Evolutionary conservation across 78 protist genomes (phyloP), one percentile per base, ranked within the genome.

Genomic region (Ministeria vibrans): DNA sequence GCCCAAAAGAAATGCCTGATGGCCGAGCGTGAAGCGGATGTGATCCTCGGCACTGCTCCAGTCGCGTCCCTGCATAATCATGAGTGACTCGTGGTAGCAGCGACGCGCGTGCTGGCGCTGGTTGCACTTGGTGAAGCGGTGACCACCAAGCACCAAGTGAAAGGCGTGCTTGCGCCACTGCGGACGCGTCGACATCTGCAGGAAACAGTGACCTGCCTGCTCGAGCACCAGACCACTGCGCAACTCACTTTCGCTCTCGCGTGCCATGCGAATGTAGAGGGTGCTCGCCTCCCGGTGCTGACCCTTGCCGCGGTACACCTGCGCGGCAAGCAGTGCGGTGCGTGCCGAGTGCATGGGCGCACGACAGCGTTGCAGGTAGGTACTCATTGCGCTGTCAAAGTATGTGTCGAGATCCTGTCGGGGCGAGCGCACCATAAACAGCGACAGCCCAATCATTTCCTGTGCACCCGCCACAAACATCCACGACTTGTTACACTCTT

Each of bases 111-210:
- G 87, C 63, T 46, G 23, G 34, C 87, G 66, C 61, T 77, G 81
- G 34, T 42, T 30, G 49, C 82, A 38, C 82, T 78, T 76, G 39
- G 34, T 23, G 73, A 28, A 83, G 53, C 82, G 81, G 42, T 73
- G 81, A 46, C 87, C 87, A 27, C 82, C 87, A 18, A 83, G 77
- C 13, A 83, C 43, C 75, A 83, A 23, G 59, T 83, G 80, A 61
- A 83, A 74, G 27, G 87, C 53, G 38, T 46, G 62, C 49, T 83
- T 63, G 28, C 87, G 78, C 28, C 0, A 9, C 80, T 32, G 25
- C 46, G 49, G 32, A n/a, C n/a, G n/a, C 34, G 75, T 62, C 18
- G 13, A 15, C 43, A 66, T 0, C 30, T 51, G 51, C 85, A 81
- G 38, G 32, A 64, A 81, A 28, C 42, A 44, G 22, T 38, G 81